Base-by-base conservation (phyloP, 2,329 filamentous ascomycete species). In the Ceratocystis destructans region DNA sequence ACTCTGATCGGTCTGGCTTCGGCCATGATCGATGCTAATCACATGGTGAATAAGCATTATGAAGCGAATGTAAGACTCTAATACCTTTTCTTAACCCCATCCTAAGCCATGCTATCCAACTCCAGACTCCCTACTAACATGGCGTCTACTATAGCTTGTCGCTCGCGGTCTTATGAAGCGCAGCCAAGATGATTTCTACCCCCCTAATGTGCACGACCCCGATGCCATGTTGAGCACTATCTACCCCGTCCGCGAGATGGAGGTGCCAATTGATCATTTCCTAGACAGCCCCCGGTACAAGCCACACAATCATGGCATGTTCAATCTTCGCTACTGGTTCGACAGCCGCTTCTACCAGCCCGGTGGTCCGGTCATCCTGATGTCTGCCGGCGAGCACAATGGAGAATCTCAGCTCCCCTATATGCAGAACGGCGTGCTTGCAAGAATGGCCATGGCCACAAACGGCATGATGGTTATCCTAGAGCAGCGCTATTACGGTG, bases 401-500 rank as follows among this genome's bases (percentile, higher is more conserved):
- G 88, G 81, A 7, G 76, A 74, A n/a, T 83, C 74, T 41, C 81
- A 89, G 15, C 76, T 95, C 20, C 81, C 82, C 0, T 93, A 82
- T 72, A 76, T 96, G 8, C 84, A 91, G 70, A 89, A 94, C 73
- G 90, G 90, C 64, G 87, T 96, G 64, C 79, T 90, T 0, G 80
- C 85, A 45, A 81, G 89, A 69, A 79, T 96, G 20, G 82, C 87
- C 2, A 77, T 86, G 70, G 87, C 87, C 0, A 89, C 87, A 0
- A 78, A 85, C 66, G 90, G 90, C 1, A 76, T 96, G 31, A 89
- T 86, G 2, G 87, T 96, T 1, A 82, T 96, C 61, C 80, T 96
- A 2, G 90, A 96, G 76, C 90, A 96, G 72, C 84, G 90, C 37
- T 96, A 95, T 78, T 96, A 96, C 72, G 90, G 90, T 66, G 80